Conservation (phyloP, 164 flowering plant genomes). For the grape (Vitis vinifera) region ASM3070453v1 NC_081806.1:4827001-4827500, state of each 20-base stretch:
- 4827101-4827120: neutral
- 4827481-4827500: constrained; percentile 6
- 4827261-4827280: constrained; percentile 32
- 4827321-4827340: constrained; percentile 29
- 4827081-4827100: constrained; percentile 9
- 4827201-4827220: constrained; percentile 37
- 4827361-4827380: neutral
- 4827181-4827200: constrained; percentile 22
- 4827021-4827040: constrained; percentile 4
- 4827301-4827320: constrained; percentile 1
- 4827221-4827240: constrained; percentile 14
- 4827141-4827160: constrained; percentile 56
- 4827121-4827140: constrained; percentile 21
- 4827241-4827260: constrained; percentile 22
- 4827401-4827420: constrained; percentile 7
- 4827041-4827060: constrained; percentile 25
- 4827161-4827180: constrained; percentile 38
- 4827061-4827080: constrained; percentile 55
- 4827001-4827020: too few relatives aligned
- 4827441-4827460: constrained; percentile 3
- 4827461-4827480: neutral
- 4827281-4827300: constrained; percentile 32
- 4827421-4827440: constrained; percentile 45
- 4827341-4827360: constrained; percentile 41
- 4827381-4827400: constrained; percentile 7